Conservation (phyloP, 169 alveolate species). For the Plasmodium vivax region DNA sequence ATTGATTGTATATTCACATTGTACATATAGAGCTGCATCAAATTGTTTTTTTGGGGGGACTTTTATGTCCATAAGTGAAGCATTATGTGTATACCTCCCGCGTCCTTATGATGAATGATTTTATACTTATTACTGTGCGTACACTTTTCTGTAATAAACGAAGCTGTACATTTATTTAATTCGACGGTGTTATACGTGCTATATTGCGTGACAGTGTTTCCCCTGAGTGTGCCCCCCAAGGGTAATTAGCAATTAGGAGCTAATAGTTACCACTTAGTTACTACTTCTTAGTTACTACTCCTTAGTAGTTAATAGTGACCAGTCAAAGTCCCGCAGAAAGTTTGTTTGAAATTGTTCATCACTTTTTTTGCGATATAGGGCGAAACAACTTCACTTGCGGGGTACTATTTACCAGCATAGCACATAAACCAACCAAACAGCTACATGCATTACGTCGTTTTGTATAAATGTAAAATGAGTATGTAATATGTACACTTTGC, state of each 20-base stretch:
- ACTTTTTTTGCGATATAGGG: not conserved
- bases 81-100: not conserved
- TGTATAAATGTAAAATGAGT: not conserved
- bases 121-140: not conserved
- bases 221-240: not conserved
- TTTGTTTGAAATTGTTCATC: not conserved
- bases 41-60: not conserved
- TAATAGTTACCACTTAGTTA: not conserved
- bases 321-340: not conserved
- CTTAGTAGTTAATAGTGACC: not conserved
- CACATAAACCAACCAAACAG: not conserved
- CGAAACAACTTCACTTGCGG: not conserved
- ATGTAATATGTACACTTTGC: not conserved
- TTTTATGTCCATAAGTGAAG: not conserved
- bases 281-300: not conserved
- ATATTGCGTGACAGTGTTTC: not conserved
- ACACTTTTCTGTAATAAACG: not conserved
- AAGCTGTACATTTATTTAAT: not conserved
- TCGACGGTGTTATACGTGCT: not conserved
- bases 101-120: not conserved
- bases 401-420: not conserved
- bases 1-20: not conserved
- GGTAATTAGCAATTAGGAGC: not conserved
- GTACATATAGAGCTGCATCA: not conserved
- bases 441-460: not conserved